Percentiles rank a stretch among this genome's conserved stretches.
Evolutionary conservation across 1,284 basidiomycete genomes (phyloP).

Genomic region (Cryptococcus jaspeensis): DNA sequence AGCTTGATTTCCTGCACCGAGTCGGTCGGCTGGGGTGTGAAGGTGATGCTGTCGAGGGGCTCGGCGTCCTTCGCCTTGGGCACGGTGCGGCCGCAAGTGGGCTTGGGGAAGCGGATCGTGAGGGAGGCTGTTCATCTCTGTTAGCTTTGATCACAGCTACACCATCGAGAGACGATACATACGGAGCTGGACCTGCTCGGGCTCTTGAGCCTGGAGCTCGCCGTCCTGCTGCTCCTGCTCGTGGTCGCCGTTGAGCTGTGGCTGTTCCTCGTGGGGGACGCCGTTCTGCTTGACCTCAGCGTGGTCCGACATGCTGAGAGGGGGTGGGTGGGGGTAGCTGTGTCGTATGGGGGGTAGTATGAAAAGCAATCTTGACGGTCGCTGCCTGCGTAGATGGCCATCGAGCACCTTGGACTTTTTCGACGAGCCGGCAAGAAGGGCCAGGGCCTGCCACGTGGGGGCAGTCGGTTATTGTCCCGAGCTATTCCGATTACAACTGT

Average conservation of each 20-base stretch:
- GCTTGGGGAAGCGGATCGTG: constrained; percentile 44
- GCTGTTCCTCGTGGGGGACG: neutral
- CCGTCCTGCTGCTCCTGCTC: neutral
- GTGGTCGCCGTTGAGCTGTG: neutral
- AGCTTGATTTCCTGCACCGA: constrained; percentile 52
- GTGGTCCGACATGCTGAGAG: no score
- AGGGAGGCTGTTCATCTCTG: constrained; percentile 27
- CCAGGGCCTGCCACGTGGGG: no score
- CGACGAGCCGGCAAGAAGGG: no score
- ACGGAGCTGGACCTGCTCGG: neutral
- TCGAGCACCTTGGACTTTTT: no score
- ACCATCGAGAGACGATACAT: neutral
- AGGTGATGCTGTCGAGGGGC: constrained; percentile 33
- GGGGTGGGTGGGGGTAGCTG: no score
- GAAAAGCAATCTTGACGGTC: no score
- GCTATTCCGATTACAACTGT: no score
- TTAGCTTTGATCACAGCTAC: neutral
- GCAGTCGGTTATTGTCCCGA: no score
- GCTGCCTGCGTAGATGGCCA: no score
- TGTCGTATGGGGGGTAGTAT: no score
- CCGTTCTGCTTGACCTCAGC: no score
- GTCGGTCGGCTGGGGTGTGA: constrained; percentile 47
- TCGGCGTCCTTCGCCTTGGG: constrained; percentile 33
- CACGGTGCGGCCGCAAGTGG: constrained; percentile 43
- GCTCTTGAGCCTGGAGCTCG: neutral